Evolutionary conservation across 257 asterid genomes (phyloP).

Genomic region (Perilla frutescens): DNA sequence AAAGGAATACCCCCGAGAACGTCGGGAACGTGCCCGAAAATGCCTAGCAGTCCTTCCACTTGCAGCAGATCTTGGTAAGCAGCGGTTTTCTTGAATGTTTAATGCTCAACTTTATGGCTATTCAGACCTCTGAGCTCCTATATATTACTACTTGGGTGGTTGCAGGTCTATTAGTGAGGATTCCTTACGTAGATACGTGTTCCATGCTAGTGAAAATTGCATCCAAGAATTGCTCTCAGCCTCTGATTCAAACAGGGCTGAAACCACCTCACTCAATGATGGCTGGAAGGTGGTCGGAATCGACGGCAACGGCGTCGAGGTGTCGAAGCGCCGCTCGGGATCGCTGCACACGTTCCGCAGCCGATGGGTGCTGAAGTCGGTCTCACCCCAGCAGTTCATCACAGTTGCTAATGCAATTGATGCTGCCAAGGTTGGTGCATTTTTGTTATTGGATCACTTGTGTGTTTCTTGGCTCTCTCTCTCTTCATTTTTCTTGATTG

Average conservation of each 20-base stretch:
- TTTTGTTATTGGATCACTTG: too few species aligned
- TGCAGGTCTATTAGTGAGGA: constrained; percentile 96
- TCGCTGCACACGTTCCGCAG: constrained; percentile 85
- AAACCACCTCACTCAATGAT: constrained; percentile 36
- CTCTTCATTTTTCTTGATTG: not conserved
- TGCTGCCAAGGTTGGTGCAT: constrained; percentile 72
- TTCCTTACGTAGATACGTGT: constrained; percentile 80
- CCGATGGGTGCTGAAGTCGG: constrained; percentile 70
- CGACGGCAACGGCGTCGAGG: constrained; percentile 71
- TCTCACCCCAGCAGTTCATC: constrained; percentile 77
- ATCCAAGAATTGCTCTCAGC: constrained; percentile 89
- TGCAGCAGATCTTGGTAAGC: constrained; percentile 82
- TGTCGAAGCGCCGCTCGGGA: constrained; percentile 75
- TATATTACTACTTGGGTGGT: not conserved
- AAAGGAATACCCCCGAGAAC: constrained; percentile 26
- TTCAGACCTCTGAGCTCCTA: too few species aligned
- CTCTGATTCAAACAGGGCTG: constrained; percentile 62
- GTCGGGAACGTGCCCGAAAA: constrained; percentile 31
- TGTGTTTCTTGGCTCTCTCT: not conserved
- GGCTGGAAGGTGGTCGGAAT: constrained; percentile 71
- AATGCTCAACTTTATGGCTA: not conserved
- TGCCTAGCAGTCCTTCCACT: constrained; percentile 57
- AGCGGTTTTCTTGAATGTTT: not conserved
- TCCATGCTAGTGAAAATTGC: constrained; percentile 88
- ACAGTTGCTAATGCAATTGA: constrained; percentile 88